These are phyloP conservation scores for Umbelopsis sp. DNA, from an alignment of 192 early-diverging fungal genomes.

Conservation along the genomic window DNA sequence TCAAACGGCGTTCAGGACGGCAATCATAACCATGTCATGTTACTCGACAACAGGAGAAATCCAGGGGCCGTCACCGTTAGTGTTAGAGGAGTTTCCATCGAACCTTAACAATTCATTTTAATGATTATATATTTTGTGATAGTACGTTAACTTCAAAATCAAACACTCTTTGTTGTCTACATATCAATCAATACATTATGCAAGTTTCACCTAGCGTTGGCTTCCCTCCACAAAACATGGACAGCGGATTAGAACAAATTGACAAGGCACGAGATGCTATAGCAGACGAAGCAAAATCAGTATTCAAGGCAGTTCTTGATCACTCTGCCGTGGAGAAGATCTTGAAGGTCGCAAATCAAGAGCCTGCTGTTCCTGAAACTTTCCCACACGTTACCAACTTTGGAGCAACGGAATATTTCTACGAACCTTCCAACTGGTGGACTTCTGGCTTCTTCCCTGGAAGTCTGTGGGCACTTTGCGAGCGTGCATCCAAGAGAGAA, in stretches of 20 bases:
- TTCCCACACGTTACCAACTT: slow-evolving; percentile 19
- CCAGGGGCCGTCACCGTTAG: neutral
- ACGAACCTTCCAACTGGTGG: slow-evolving; percentile 24
- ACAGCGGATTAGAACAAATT: neutral
- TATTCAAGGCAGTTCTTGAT: slow-evolving; percentile 22
- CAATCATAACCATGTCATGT: too few relatives aligned
- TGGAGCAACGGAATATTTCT: slow-evolving; percentile 14
- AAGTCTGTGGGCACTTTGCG: slow-evolving; percentile 18
- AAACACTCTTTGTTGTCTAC: neutral
- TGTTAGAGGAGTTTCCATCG: neutral
- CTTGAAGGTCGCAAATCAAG: slow-evolving; percentile 13
- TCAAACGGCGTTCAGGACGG: too few relatives aligned
- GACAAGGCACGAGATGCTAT: neutral
- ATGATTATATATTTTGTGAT: neutral
- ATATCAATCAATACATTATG: neutral
- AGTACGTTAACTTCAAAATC: neutral
- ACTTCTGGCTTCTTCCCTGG: slow-evolving; percentile 25
- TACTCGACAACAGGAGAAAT: neutral
- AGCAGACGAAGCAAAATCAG: neutral
- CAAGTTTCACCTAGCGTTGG: slow-evolving; percentile 7
- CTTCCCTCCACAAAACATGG: neutral
- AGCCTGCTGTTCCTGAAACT: neutral
- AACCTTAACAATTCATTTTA: neutral
- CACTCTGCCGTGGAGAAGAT: slow-evolving; percentile 9
- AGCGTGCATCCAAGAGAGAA: slow-evolving; percentile 20